These are phyloP conservation scores for Mycena maculata DNA, from an alignment of 768 basidiomycete genomes.

Conservation along the genomic window DNA sequence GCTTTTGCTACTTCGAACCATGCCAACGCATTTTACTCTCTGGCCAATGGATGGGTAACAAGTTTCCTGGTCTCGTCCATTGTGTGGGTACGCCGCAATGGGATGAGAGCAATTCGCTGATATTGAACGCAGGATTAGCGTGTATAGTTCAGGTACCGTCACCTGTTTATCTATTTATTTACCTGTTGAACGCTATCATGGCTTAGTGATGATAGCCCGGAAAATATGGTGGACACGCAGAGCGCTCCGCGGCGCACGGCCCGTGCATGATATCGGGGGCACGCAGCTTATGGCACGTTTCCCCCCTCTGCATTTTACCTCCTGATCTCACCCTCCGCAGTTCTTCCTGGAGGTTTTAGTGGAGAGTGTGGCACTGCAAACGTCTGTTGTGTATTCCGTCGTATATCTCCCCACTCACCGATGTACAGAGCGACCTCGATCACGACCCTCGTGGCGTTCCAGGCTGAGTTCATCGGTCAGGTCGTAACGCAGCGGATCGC, in stretches of 20 bases:
- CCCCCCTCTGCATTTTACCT: background rate
- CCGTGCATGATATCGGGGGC: background rate
- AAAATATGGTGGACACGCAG: background rate
- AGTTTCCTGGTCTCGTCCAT: background rate
- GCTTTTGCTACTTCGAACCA: background rate
- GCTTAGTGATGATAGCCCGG: constrained; percentile 7
- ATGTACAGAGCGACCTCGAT: background rate
- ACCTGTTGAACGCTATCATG: background rate
- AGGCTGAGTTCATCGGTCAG: background rate
- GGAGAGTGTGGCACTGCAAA: constrained; percentile 19
- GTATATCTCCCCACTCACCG: background rate
- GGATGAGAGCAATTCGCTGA: too few relatives aligned
- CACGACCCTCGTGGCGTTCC: background rate
- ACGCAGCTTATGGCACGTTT: background rate
- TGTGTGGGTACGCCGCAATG: background rate
- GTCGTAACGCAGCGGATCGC: background rate
- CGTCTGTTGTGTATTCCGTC: background rate
- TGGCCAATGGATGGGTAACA: constrained; percentile 13
- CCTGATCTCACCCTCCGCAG: background rate
- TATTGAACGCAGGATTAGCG: background rate
- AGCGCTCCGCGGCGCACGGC: background rate
- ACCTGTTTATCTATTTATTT: background rate
- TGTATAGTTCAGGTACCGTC: background rate
- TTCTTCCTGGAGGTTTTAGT: background rate
- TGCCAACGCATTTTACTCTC: background rate